Conservation (phyloP, 1,139 yeast genomes). For the Debaryomycetaceae sp. region DNA sequence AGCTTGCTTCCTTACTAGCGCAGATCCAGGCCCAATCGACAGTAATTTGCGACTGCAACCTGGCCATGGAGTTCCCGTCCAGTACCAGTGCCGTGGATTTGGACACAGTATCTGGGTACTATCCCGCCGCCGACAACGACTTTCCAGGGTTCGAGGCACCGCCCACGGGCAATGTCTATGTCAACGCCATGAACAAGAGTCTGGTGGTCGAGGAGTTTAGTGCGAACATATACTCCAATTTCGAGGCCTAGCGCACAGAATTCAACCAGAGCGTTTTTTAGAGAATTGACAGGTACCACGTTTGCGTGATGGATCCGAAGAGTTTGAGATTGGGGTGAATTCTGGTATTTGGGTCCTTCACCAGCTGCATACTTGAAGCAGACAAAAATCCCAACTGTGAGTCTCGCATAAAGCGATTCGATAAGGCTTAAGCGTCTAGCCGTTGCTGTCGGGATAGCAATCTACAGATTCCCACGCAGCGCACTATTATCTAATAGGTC, state of each 20-base stretch:
- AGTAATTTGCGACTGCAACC: slow-evolving; percentile 11
- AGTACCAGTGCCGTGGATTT: slow-evolving; percentile 13
- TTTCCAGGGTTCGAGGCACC: slow-evolving; percentile 1
- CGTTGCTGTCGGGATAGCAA: too few species aligned
- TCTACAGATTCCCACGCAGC: too few species aligned
- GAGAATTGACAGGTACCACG: neutral
- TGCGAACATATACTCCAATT: slow-evolving; percentile 84
- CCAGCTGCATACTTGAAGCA: too few species aligned
- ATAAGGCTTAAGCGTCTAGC: too few species aligned
- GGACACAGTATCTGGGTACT: too few species aligned
- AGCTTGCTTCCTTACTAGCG: neutral
- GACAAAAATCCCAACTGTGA: too few species aligned
- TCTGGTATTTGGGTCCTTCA: too few species aligned
- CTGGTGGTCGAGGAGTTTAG: slow-evolving; percentile 77
- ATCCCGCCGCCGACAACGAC: slow-evolving; percentile 3
- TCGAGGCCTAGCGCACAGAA: slow-evolving; percentile 43
- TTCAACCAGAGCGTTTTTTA: neutral
- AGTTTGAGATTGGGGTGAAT: too few species aligned
- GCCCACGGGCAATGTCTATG: slow-evolving; percentile 27
- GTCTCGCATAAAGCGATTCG: too few species aligned
- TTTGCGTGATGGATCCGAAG: too few species aligned
- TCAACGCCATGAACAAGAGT: slow-evolving; percentile 38
- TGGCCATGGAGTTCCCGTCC: slow-evolving; percentile 34
- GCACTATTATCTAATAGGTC: too few species aligned
- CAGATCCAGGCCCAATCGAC: slow-evolving; percentile 5